phyloP scores from a whole-genome alignment of 163 green algal species.

The Volvox carteri region DNA sequence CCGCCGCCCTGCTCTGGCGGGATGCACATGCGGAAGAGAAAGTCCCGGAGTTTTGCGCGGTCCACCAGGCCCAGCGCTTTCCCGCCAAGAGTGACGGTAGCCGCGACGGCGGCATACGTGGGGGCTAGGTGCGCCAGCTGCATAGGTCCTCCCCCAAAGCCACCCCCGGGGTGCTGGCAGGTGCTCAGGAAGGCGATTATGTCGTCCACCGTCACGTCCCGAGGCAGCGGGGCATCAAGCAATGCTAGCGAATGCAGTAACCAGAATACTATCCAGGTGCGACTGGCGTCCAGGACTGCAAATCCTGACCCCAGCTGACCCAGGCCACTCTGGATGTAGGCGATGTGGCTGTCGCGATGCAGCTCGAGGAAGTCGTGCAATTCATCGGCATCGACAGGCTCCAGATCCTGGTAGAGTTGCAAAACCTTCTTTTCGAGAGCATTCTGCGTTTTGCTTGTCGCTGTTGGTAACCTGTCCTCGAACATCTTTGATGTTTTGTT shows the following conservation, averaged over 20 bases:
- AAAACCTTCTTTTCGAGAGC: constrained; percentile 71
- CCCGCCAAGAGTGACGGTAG: constrained; percentile 85
- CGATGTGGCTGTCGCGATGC: constrained; percentile 67
- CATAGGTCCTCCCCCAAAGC: constrained; percentile 93
- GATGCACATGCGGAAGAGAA: constrained; percentile 87
- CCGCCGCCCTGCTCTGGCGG: constrained; percentile 77
- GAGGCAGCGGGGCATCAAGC: constrained; percentile 76
- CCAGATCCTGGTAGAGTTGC: constrained; percentile 61
- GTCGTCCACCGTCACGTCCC: constrained; percentile 48
- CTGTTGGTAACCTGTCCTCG: constrained; percentile 56
- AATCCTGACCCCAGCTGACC: constrained; percentile 76
- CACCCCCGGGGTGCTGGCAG: constrained; percentile 87
- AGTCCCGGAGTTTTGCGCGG: constrained; percentile 70
- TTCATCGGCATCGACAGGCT: constrained; percentile 59
- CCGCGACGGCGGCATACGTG: constrained; percentile 88
- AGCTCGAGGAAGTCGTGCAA: constrained; percentile 64
- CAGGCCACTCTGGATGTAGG: constrained; percentile 77
- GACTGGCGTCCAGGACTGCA: constrained; percentile 83
- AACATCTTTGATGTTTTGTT: constrained; percentile 54
- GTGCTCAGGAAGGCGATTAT: constrained; percentile 67
- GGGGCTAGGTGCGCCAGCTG: constrained; percentile 96
- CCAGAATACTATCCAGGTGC: constrained; percentile 97
- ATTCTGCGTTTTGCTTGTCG: constrained; percentile 66
- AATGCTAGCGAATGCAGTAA: constrained; percentile 91
- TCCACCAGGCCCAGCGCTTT: constrained; percentile 82